These are phyloP conservation scores for Tylopilus vinaceipallidus DNA, from an alignment of 768 basidiomycete species.

Conservation along the genomic window DNA sequence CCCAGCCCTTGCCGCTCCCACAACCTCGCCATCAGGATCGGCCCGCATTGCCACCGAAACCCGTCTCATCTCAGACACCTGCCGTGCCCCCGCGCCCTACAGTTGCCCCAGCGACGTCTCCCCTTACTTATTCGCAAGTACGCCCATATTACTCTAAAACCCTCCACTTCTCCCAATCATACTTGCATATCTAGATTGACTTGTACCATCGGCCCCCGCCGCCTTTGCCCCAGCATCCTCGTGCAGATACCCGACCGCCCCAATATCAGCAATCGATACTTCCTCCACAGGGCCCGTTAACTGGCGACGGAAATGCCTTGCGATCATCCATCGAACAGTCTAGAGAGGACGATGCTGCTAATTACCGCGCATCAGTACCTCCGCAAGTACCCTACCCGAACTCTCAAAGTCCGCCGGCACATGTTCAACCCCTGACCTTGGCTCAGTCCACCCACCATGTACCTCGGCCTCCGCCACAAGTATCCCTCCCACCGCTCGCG, in stretches of 20 bases:
- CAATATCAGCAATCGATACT: conserved; percentile 27
- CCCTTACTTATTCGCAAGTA: conserved; percentile 20
- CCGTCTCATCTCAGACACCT: conserved; percentile 18
- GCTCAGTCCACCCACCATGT: conserved; percentile 29
- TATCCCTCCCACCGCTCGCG: conserved; percentile 18
- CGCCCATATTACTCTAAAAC: conserved; percentile 7
- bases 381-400: conserved; percentile 26
- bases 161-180: not conserved
- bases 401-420: conserved; percentile 30
- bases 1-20: conserved; percentile 22
- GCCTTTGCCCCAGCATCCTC: conserved; percentile 27
- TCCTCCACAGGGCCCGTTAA: conserved; percentile 13
- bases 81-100: conserved; percentile 18
- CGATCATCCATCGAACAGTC: conserved; percentile 20
- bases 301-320: conserved; percentile 18
- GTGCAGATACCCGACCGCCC: conserved; percentile 23
- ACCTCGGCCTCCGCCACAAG: conserved; percentile 20
- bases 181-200: conserved; percentile 18
- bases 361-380: conserved; percentile 28
- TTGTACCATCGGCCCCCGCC: conserved; percentile 38
- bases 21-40: conserved; percentile 26
- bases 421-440: conserved; percentile 10
- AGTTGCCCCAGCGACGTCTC: conserved; percentile 3
- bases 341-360: conserved; percentile 22
- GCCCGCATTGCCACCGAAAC: conserved; percentile 42